Evolutionary conservation across 2,329 filamentous ascomycete species (phyloP).

Genomic region (Fusarium denticulatum): DNA sequence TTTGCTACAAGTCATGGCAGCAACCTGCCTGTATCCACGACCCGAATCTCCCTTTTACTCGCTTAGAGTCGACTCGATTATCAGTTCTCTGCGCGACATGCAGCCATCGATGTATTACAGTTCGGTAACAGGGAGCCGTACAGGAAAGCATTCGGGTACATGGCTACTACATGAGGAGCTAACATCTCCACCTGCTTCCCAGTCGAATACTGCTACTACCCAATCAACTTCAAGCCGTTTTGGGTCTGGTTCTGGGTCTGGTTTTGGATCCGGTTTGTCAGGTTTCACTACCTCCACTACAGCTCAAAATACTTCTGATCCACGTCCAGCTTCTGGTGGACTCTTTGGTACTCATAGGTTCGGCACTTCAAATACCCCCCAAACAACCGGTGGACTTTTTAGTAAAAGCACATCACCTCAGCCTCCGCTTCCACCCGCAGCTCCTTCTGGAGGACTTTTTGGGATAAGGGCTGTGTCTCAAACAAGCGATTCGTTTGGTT

Average conservation of each 20-base stretch:
- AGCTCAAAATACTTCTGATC: too few species aligned
- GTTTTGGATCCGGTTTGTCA: too few species aligned
- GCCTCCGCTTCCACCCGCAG: too few species aligned
- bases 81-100: not conserved
- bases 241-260: too few species aligned
- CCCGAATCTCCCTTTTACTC: not conserved
- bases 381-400: not conserved
- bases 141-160: not conserved
- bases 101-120: not conserved
- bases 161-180: not conserved
- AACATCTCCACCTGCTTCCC: not conserved
- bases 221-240: too few species aligned
- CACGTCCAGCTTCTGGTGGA: too few species aligned
- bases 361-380: not conserved
- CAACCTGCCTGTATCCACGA: not conserved
- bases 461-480: not conserved
- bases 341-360: too few species aligned
- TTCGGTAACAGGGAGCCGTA: rapidly evolving
- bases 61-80: not conserved
- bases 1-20: not conserved
- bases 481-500: not conserved
- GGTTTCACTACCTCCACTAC: too few species aligned
- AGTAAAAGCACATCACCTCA: too few species aligned
- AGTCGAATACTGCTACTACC: too few species aligned
- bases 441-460: not conserved